phyloP scores from a whole-genome alignment of 164 flowering plant species.

The Vitis rotundifolia region DNA sequence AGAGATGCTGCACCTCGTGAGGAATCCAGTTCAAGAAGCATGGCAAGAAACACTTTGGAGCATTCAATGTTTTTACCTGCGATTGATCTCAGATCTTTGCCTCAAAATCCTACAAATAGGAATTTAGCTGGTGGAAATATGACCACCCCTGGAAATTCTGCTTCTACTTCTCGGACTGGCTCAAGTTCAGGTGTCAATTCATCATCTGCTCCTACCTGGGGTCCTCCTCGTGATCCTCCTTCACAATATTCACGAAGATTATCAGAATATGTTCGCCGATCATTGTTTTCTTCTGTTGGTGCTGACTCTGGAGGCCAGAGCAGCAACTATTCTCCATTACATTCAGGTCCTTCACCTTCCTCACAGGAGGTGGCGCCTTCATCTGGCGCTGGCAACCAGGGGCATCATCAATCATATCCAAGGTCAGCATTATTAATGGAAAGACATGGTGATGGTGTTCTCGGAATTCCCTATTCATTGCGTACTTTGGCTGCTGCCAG shows the following conservation, averaged over 20 bases:
- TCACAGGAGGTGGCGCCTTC: constrained; percentile 37
- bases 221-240: constrained; percentile 33
- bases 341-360: constrained; percentile 28
- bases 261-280: constrained; percentile 51
- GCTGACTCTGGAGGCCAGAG: constrained; percentile 39
- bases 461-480: constrained; percentile 46
- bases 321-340: constrained; percentile 23
- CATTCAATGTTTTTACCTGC: constrained; percentile 47
- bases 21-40: constrained; percentile 37
- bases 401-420: constrained; percentile 30
- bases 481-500: constrained; percentile 45
- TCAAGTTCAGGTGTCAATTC: constrained; percentile 37
- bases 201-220: constrained; percentile 33
- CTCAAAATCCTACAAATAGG: constrained; percentile 39
- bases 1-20: constrained; percentile 22
- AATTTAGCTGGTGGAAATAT: constrained; percentile 33
- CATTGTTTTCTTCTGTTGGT: constrained; percentile 41
- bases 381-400: constrained; percentile 37
- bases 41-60: constrained; percentile 44
- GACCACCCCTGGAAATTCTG: constrained; percentile 33
- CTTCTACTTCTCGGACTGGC: constrained; percentile 44
- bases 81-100: constrained; percentile 32
- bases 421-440: constrained; percentile 55
- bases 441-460: constrained; percentile 52
- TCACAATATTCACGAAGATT: constrained; percentile 38